These are phyloP conservation scores for Pseudogymnoascus pannorum DNA, from an alignment of 2,329 filamentous ascomycete genomes.

Conservation along the genomic window DNA sequence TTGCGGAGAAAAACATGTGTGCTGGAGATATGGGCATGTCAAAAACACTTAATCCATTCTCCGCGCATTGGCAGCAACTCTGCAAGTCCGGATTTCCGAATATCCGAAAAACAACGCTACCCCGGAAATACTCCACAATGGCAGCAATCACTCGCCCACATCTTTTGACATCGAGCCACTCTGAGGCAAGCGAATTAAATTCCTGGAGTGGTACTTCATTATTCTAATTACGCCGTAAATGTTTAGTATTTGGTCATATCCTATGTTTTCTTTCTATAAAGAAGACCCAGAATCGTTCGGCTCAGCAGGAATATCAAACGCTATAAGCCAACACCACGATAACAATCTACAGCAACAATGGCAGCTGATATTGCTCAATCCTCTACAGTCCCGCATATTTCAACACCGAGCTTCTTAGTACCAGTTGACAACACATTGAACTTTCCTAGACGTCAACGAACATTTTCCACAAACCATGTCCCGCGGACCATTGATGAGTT, in stretches of 20 bases:
- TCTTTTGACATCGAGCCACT: not conserved
- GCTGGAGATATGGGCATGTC: not conserved
- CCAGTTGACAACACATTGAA: not conserved
- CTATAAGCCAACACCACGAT: not conserved
- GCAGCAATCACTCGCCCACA: not conserved
- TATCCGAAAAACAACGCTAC: not conserved
- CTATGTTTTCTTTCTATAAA: not conserved
- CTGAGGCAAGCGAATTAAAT: not conserved
- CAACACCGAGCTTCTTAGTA: not conserved
- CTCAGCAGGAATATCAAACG: not conserved
- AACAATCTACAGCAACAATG: not conserved
- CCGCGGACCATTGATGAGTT: slow-evolving; percentile 17
- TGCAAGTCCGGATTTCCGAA: not conserved
- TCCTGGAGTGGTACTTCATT: not conserved
- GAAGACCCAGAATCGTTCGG: not conserved
- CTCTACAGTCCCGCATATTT: not conserved
- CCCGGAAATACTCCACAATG: not conserved
- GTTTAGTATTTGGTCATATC: not conserved
- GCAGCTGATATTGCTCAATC: not conserved
- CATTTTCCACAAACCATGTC: not conserved
- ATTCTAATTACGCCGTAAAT: not conserved
- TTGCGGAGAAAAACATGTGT: not conserved
- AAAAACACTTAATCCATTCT: not conserved
- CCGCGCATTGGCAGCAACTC: not conserved
- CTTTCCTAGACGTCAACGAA: not conserved